phyloP scores from a whole-genome alignment of 202 grass and related monocot genomes.

The Zoysia matrella region DNA sequence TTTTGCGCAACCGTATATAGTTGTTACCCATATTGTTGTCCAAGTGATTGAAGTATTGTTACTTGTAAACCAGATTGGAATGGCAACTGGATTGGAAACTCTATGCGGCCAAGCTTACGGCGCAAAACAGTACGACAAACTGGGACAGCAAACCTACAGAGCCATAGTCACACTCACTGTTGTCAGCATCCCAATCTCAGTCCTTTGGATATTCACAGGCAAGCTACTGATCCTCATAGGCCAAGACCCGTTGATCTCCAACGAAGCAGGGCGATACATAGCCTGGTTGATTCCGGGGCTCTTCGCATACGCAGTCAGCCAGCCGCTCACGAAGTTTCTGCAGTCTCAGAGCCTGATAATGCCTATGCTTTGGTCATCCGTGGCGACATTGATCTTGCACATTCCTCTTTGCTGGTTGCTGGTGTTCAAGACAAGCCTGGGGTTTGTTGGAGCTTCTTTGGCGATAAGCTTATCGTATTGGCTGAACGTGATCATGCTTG shows the following conservation, averaged over 20 bases:
- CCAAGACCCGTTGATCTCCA: slow-evolving; percentile 72
- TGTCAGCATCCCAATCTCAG: slow-evolving; percentile 73
- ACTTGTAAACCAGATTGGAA: slow-evolving; percentile 65
- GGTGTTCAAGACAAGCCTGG: slow-evolving; percentile 63
- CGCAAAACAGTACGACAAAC: slow-evolving; percentile 68
- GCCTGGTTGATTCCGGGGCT: slow-evolving; percentile 86
- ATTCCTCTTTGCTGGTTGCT: slow-evolving; percentile 80
- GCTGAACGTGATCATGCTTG: slow-evolving; percentile 73
- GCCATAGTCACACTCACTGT: slow-evolving; percentile 69
- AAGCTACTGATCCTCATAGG: slow-evolving; percentile 74
- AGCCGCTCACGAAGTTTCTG: slow-evolving; percentile 82
- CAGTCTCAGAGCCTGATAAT: slow-evolving; percentile 78
- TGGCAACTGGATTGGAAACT: slow-evolving; percentile 89
- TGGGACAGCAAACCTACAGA: slow-evolving; percentile 75
- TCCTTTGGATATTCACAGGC: slow-evolving; percentile 72
- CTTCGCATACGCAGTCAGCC: slow-evolving; percentile 68
- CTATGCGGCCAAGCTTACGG: slow-evolving; percentile 90
- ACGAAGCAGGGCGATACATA: slow-evolving; percentile 73
- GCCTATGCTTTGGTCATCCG: slow-evolving; percentile 71
- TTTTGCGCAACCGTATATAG: not conserved
- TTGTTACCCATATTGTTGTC: not conserved
- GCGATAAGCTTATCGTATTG: slow-evolving; percentile 79
- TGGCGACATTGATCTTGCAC: slow-evolving; percentile 64
- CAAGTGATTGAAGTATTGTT: not conserved
- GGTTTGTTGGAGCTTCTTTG: slow-evolving; percentile 69